Evolutionary conservation across 345 rosid species (phyloP), one percentile per base, ranked within the genome.

Genomic region (Gossypium arboreum): DNA sequence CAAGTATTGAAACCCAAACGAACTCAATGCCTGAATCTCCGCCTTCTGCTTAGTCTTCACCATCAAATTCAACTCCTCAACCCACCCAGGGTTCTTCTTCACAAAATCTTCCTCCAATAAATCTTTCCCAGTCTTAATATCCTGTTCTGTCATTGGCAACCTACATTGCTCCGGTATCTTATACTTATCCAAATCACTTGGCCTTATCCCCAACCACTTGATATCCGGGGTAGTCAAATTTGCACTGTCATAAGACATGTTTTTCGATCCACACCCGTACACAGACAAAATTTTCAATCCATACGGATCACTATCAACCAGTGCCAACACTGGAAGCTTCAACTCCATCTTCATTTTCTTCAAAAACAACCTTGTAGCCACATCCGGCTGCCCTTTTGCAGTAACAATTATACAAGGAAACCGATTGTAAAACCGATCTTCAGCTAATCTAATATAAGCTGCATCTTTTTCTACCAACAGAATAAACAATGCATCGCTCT

Each of bases 81-180:
- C 94, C 98, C 98, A 94, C 11, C 93, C 97, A 0, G 96, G 97
- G 77, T 94, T 92, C 88, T 94, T 94, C 96, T 94, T 94, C 86
- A 94, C 99, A 43, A 92, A 94, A 84, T 94, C 99, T 84, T 94
- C 97, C 81, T 92, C 98, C 79, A 94, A 61, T 86, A 94, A 63
- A 80, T 94, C 97, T 80, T 92, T 95, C 75, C 99, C 99, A 0
- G 98, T 95, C 89, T 91, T 95, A 63, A 92, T 89, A 92, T 95
- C 99, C 92, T 95, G 98, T 85, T 95, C 99, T 0, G 97, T 92
- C 97, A 94, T 92, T 1, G 97, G 97, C 90, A 94, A 78, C 87
- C 97, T 83, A 77, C 98, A 94, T 67, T 94, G 97, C 75, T 94
- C 97, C 0, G 98, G 96, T 82, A 94, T 89, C 78, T 84, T 85